These are phyloP conservation scores for Trichosporon inkin DNA, from an alignment of 1,284 basidiomycete species.

Conservation along the genomic window DNA sequence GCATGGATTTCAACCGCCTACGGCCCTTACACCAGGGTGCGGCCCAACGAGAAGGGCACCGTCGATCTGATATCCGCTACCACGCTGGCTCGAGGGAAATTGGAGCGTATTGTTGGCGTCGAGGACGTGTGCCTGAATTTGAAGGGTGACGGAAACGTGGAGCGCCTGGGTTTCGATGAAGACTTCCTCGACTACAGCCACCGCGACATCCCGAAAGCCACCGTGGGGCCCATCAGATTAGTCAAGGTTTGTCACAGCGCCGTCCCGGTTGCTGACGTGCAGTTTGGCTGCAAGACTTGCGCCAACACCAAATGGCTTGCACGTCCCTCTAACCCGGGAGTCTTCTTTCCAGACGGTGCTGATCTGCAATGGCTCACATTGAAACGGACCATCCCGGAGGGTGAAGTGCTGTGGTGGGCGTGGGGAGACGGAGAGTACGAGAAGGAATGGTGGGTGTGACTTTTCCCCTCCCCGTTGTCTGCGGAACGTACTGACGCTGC, in stretches of 20 bases:
- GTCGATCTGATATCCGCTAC: neutral
- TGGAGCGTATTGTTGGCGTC: slow-evolving; percentile 3
- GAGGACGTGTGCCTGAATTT: slow-evolving; percentile 7
- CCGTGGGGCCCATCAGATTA: slow-evolving; percentile 7
- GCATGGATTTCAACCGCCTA: slow-evolving; percentile 1
- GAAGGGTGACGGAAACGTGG: slow-evolving; percentile 5
- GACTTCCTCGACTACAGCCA: slow-evolving; percentile 5
- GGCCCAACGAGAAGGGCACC: neutral
- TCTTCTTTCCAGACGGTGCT: slow-evolving; percentile 6
- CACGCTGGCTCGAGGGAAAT: neutral
- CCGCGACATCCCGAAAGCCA: slow-evolving; percentile 4
- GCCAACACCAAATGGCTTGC: slow-evolving; percentile 2
- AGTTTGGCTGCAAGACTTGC: slow-evolving; percentile 10
- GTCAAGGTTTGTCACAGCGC: neutral
- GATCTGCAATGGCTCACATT: slow-evolving; percentile 1
- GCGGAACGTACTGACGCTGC: neutral
- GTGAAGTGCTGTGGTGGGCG: slow-evolving; percentile 9
- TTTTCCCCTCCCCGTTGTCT: neutral
- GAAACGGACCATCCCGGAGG: slow-evolving; percentile 2
- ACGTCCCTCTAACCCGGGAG: neutral
- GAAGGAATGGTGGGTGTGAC: neutral
- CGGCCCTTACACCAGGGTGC: neutral
- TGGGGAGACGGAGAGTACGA: slow-evolving; percentile 1
- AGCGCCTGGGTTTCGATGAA: slow-evolving; percentile 1
- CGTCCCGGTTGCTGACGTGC: neutral